Evolutionary conservation across 208 protist species (phyloP), one percentile per base, ranked within the genome.

Genomic region (Wallacemonas sp.): DNA sequence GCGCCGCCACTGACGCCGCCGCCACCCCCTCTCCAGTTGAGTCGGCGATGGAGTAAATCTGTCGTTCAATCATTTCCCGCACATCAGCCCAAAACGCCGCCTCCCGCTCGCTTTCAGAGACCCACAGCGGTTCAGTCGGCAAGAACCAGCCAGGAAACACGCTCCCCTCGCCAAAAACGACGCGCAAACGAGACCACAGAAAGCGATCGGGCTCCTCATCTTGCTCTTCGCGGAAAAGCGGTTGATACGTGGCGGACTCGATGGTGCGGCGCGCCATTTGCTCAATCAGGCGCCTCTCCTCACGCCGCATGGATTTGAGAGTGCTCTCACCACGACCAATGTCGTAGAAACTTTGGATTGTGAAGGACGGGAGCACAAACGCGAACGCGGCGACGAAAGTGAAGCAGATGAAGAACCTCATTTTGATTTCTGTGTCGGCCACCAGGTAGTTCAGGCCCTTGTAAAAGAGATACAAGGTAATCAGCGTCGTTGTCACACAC

Each of bases 11-110:
- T 17, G 38, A 42, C 38, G 38, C 38, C 11, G 11, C 12, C 38
- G 38, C 38, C 12, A n/a, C 17, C 14, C 51, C 51, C 21, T 49
- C 70, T 33, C 75, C 71, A 27, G 81, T 72, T 14, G 60, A 68
- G 38, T 84, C 75, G 5, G 69, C 80, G 44, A 82, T 61, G 42
- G 61, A 54, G 56, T 70, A 70, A 58, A 93, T 56, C 46, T 84
- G 80, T 19, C 64, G 63, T 44, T 82, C 56, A 12, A 88, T 64
- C 5, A 71, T 70, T n/a, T 60, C 66, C 8, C 41, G 45, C 42
- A 84, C 30, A 1, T 56, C 66, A 9, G 55, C 45, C 79, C 81
- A 82, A 63, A 90, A 90, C 19, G 42, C 45, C 19, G 59, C 63
- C 60, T 91, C 79, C 45, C 65, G 61, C 59, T 44, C 66, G 70